These are phyloP conservation scores for Lineolata rhizophorae DNA, from an alignment of 495 filamentous ascomycete species.

Conservation along the genomic window DNA sequence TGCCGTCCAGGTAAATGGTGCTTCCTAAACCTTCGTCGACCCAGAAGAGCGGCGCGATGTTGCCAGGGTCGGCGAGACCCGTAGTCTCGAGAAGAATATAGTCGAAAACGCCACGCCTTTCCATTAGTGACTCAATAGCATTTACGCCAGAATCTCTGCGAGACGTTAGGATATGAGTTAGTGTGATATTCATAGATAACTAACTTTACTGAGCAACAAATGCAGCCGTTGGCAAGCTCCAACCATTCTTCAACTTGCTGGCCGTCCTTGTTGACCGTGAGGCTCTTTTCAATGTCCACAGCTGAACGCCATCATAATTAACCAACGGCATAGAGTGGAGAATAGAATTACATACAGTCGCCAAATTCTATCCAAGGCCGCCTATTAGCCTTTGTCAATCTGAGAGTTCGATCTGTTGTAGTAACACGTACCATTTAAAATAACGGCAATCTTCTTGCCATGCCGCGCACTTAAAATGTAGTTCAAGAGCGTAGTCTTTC, in stretches of 20 bases:
- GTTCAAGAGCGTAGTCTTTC: conserved; percentile 89
- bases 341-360: conserved; percentile 42
- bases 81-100: conserved; percentile 97
- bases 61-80: conserved; percentile 85
- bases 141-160: conserved; percentile 68
- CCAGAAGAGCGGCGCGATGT: conserved; percentile 92
- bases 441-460: conserved; percentile 93
- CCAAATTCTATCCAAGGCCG: too few relatives aligned
- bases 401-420: conserved; percentile 1
- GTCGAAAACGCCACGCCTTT: conserved; percentile 79
- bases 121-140: conserved; percentile 91
- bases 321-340: not conserved
- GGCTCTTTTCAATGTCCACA: conserved; percentile 78
- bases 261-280: conserved; percentile 70
- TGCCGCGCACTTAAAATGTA: conserved; percentile 86
- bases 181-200: not conserved
- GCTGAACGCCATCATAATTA: conserved; percentile 30
- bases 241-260: conserved; percentile 87
- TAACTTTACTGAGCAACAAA: conserved; percentile 95
- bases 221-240: conserved; percentile 87
- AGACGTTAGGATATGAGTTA: not conserved
- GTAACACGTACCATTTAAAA: conserved; percentile 56
- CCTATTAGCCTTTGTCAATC: too few relatives aligned
- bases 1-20: conserved; percentile 87
- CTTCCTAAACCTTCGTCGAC: conserved; percentile 86